Evolutionary conservation across 78 protist species (phyloP).

Genomic region (Monocercomonoides exilis): DNA sequence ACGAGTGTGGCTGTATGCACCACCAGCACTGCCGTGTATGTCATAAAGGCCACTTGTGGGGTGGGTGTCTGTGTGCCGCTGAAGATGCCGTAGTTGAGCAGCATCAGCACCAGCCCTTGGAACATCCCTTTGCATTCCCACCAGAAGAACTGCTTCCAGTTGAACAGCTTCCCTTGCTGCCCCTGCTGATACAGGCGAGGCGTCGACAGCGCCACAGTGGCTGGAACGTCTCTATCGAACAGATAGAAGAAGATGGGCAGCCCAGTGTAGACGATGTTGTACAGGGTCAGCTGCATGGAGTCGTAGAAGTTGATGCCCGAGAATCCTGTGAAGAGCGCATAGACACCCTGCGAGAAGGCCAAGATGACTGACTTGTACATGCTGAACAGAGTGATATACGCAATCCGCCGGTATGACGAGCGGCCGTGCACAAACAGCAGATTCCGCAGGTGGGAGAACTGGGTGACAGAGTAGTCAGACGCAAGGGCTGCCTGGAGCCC

Average conservation of each 20-base stretch:
- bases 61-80: neutral
- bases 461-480: conserved; percentile 18
- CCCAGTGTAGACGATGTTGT: neutral
- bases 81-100: neutral
- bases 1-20: neutral
- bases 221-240: neutral
- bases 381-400: neutral
- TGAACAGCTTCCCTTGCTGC: neutral
- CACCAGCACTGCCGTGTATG: neutral
- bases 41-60: neutral
- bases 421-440: conserved; percentile 26
- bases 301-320: neutral
- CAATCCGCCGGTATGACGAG: neutral
- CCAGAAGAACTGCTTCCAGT: neutral
- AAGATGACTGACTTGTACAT: conserved; percentile 11
- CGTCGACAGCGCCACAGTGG: neutral
- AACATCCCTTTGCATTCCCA: neutral
- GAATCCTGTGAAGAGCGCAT: neutral
- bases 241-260: neutral
- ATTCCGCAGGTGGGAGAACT: neutral
- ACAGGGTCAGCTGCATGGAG: neutral
- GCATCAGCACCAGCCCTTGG: neutral
- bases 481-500: conserved; percentile 37
- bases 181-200: neutral
- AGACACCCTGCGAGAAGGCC: neutral